phyloP scores from a whole-genome alignment of 371 early-diverging fungal genomes.

The Mucor mucedo region DNA sequence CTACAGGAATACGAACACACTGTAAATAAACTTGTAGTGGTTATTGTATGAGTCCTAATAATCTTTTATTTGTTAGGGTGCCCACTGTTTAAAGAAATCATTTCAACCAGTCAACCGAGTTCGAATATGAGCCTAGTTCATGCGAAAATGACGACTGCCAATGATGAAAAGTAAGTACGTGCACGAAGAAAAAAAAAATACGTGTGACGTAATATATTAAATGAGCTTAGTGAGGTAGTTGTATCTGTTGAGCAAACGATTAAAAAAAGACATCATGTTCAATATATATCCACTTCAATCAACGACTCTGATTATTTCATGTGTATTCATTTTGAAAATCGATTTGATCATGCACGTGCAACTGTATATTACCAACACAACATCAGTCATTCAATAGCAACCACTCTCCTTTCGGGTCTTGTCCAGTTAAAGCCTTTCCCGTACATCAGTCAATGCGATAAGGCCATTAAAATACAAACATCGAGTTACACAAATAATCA shows the following conservation, averaged over 20 bases:
- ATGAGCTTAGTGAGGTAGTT: not conserved
- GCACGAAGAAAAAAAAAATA: not conserved
- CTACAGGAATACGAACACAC: conserved; percentile 9
- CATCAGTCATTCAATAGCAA: not conserved
- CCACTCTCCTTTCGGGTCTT: not conserved
- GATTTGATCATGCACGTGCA: conserved; percentile 27
- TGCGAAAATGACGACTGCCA: conserved; percentile 6
- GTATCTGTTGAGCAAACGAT: conserved; percentile 6
- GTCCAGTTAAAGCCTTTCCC: conserved; percentile 3
- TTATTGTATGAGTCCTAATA: not conserved
- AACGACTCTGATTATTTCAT: conserved; percentile 9
- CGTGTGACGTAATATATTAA: not conserved
- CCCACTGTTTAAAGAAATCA: conserved; percentile 13
- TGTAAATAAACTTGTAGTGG: conserved; percentile 7
- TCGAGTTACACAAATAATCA: not conserved
- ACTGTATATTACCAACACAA: conserved; percentile 30
- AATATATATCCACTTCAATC: conserved; percentile 11
- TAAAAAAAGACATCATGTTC: conserved; percentile 10
- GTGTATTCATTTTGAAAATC: conserved; percentile 9
- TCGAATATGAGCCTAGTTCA: conserved; percentile 12
- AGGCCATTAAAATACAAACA: conserved; percentile 2
- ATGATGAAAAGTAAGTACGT: not conserved
- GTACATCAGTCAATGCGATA: conserved; percentile 15
- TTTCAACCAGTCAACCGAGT: not conserved
- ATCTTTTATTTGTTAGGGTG: conserved; percentile 18